Conservation (phyloP, 225 moss, liverwort and hornwort species). For the Climacium dendroides region DNA sequence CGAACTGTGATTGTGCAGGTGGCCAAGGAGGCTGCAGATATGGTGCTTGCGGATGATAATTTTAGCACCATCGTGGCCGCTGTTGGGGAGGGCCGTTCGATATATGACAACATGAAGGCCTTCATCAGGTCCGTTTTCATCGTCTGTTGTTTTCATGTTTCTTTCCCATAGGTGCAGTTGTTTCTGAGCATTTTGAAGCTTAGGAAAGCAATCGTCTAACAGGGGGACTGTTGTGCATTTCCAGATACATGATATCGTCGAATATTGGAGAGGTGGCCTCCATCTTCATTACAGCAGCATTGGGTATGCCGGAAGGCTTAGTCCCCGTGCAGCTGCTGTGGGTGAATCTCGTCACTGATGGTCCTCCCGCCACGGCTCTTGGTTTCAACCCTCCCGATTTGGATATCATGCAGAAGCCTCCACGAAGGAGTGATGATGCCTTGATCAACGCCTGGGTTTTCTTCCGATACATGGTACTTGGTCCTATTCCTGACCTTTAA, state of each 20-base stretch:
- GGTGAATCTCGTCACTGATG: conserved; percentile 96
- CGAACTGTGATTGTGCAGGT: conserved; percentile 35
- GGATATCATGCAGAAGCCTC: conserved; percentile 87
- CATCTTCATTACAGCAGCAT: conserved; percentile 84
- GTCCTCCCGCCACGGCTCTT: conserved; percentile 93
- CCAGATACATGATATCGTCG: conserved; percentile 96
- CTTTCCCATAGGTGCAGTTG: not conserved
- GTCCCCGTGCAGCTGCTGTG: conserved; percentile 91
- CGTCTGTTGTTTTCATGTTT: not conserved
- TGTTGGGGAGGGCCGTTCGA: conserved; percentile 87
- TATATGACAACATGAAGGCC: conserved; percentile 96
- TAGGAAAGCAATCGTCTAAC: not conserved
- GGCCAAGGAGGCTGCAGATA: conserved; percentile 92
- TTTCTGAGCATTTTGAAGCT: not conserved
- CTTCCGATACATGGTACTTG: conserved; percentile 76
- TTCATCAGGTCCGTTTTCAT: conserved; percentile 58
- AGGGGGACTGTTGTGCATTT: not conserved
- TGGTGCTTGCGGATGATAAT: conserved; percentile 97
- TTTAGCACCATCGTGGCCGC: conserved; percentile 92
- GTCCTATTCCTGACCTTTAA: not conserved
- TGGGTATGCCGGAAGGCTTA: conserved; percentile 91
- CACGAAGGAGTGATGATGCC: conserved; percentile 72
- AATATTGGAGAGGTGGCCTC: conserved; percentile 95
- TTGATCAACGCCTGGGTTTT: conserved; percentile 84
- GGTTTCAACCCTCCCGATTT: conserved; percentile 93